Percentiles rank a stretch among this genome's conserved stretches.
Evolutionary conservation across 495 filamentous ascomycete species (phyloP).

Genomic region (Chaetomium tenue): DNA sequence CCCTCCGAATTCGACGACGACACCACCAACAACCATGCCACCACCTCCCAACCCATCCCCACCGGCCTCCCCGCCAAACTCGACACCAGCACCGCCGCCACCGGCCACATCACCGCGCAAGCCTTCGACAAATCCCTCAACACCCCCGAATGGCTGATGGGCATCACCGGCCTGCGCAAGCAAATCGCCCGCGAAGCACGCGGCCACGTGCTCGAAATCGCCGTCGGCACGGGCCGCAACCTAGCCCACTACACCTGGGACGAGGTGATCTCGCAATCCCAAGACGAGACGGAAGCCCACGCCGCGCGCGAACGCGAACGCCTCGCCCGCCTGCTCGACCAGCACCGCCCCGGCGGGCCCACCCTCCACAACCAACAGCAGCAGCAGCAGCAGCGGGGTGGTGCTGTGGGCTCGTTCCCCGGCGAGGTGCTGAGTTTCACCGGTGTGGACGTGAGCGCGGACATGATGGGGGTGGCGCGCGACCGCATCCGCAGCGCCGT

Average conservation of each 20-base stretch:
- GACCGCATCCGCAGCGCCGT: constrained; percentile 36
- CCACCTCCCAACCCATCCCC: constrained; percentile 10
- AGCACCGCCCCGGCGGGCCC: not conserved
- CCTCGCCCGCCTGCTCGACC: constrained; percentile 16
- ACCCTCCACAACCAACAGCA: not conserved
- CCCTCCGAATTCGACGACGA: too few relatives aligned
- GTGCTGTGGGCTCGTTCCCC: constrained; percentile 6
- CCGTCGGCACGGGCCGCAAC: constrained; percentile 90
- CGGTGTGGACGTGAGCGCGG: constrained; percentile 46
- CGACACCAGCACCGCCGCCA: constrained; percentile 13
- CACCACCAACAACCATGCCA: not conserved
- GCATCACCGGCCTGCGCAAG: constrained; percentile 60
- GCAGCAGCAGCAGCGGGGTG: not conserved
- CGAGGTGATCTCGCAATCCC: constrained; percentile 27
- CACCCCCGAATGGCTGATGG: constrained; percentile 62
- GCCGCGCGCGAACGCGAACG: constrained; percentile 18
- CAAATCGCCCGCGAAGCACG: constrained; percentile 59
- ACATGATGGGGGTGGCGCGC: constrained; percentile 47
- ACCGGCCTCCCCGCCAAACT: constrained; percentile 23
- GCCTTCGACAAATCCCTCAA: constrained; percentile 43
- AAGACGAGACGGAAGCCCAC: constrained; percentile 15
- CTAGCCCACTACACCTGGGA: constrained; percentile 66
- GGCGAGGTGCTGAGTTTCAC: constrained; percentile 43
- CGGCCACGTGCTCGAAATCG: constrained; percentile 85
- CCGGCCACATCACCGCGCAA: constrained; percentile 18